Evolutionary conservation across 2,329 filamentous ascomycete genomes (phyloP).

Genomic region (Phaeosphaeriaceae sp.): DNA sequence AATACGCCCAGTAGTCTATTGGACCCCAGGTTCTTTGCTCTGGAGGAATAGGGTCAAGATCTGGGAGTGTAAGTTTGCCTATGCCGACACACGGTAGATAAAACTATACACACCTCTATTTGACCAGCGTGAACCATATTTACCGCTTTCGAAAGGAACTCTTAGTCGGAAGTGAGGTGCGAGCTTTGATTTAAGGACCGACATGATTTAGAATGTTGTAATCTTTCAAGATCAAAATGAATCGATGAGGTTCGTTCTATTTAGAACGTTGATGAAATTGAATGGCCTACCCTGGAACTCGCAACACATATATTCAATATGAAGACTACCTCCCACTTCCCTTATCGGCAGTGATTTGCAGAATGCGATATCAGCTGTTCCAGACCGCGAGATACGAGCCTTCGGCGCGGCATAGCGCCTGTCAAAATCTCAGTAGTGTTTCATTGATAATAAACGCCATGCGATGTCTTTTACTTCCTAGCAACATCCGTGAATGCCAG

Average conservation of each 20-base stretch:
- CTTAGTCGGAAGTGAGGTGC: constrained; percentile 47
- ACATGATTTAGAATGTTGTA: constrained; percentile 24
- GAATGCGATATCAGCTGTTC: constrained; percentile 4
- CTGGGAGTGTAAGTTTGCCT: constrained; percentile 10
- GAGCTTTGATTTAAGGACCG: constrained; percentile 46
- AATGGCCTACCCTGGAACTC: no score
- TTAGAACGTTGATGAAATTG: no score
- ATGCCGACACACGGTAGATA: no score
- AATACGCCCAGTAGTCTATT: constrained; percentile 53
- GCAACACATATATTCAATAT: no score
- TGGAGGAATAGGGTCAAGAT: constrained; percentile 49
- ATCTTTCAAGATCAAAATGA: no score
- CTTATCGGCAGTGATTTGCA: neutral
- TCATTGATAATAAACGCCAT: neutral
- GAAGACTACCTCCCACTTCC: neutral
- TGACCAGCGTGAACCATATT: constrained; percentile 55
- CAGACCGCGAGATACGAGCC: constrained; percentile 21
- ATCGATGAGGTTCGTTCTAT: no score
- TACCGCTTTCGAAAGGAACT: constrained; percentile 49
- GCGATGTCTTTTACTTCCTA: no score
- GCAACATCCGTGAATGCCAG: neutral
- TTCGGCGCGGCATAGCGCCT: constrained; percentile 19
- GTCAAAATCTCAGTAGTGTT: neutral
- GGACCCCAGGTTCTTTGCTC: constrained; percentile 55
- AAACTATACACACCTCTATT: constrained; percentile 50